phyloP scores from a whole-genome alignment of 1,139 yeast species.

The Candida tetrigidarum region DNA sequence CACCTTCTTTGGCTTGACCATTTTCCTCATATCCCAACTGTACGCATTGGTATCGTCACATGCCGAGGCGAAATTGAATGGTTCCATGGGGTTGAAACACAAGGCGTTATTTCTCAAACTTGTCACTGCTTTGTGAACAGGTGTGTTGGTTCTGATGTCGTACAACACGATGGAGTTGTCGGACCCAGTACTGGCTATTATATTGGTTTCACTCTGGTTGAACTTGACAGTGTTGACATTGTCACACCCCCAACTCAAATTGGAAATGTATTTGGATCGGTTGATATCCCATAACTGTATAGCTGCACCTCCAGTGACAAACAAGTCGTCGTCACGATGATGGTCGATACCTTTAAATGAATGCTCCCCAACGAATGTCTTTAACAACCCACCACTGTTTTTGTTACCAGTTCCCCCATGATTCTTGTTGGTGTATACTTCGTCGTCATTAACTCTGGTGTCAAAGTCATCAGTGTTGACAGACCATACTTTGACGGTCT shows the following conservation, averaged over 20 bases:
- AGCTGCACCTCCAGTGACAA: slow-evolving; percentile 91
- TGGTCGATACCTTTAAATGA: slow-evolving; percentile 88
- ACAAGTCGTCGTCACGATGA: slow-evolving; percentile 71
- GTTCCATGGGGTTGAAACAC: slow-evolving; percentile 98
- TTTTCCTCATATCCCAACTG: slow-evolving; percentile 94
- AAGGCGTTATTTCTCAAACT: slow-evolving; percentile 82
- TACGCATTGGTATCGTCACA: slow-evolving; percentile 96
- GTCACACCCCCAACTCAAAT: slow-evolving; percentile 96
- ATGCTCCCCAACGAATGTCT: slow-evolving; percentile 83
- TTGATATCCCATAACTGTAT: slow-evolving; percentile 90
- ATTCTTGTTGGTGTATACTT: too few relatives aligned
- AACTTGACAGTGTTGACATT: slow-evolving; percentile 81
- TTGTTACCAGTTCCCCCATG: slow-evolving; percentile 15
- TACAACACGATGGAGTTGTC: slow-evolving; percentile 91
- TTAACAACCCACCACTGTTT: slow-evolving; percentile 53
- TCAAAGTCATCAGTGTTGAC: slow-evolving; percentile 49
- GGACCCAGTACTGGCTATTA: slow-evolving; percentile 89
- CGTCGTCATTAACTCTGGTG: slow-evolving; percentile 36
- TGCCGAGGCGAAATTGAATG: slow-evolving; percentile 90
- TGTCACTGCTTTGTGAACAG: slow-evolving; percentile 89
- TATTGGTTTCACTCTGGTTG: slow-evolving; percentile 87
- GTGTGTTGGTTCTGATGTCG: slow-evolving; percentile 90
- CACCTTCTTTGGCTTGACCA: slow-evolving; percentile 77
- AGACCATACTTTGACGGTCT: slow-evolving; percentile 86
- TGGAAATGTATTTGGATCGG: slow-evolving; percentile 74